A percentile compares a stretch with the other conserved stretches of the same genome.
phyloP scores from a whole-genome alignment of 306 rosid genomes.

The Vigna radiata region DNA sequence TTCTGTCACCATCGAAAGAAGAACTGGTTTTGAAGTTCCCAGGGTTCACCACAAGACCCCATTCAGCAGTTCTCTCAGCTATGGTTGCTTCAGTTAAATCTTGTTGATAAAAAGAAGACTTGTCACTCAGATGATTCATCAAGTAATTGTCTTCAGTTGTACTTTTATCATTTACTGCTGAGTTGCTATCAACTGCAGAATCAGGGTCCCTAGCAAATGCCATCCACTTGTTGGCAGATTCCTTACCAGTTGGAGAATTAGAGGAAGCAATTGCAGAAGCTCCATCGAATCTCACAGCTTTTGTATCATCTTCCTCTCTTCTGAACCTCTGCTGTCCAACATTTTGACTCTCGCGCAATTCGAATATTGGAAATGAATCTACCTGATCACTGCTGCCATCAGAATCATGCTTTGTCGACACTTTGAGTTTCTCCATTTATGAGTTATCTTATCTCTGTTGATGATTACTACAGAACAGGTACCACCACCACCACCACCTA shows the following conservation, averaged over 20 bases:
- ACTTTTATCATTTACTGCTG: constrained; percentile 6
- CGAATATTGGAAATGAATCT: constrained; percentile 45
- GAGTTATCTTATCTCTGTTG: constrained; percentile 27
- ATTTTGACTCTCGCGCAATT: constrained; percentile 32
- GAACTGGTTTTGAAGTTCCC: constrained; percentile 51
- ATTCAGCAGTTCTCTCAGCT: constrained; percentile 75
- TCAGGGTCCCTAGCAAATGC: constrained; percentile 61
- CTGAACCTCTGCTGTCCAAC: constrained; percentile 10
- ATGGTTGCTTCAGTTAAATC: constrained; percentile 59
- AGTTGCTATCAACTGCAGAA: constrained; percentile 20
- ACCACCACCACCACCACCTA: too few relatives aligned
- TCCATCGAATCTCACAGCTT: not conserved
- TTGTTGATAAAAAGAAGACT: constrained; percentile 6
- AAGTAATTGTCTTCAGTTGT: constrained; percentile 3
- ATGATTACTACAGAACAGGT: not conserved
- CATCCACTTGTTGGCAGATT: constrained; percentile 75
- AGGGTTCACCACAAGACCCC: constrained; percentile 79
- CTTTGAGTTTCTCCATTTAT: constrained; percentile 58
- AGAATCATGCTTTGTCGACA: constrained; percentile 42
- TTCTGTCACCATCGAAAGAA: constrained; percentile 54
- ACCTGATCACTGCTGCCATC: constrained; percentile 35
- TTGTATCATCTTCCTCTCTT: not conserved
- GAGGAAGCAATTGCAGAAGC: constrained; percentile 34
- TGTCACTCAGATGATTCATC: not conserved
- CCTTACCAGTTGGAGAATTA: constrained; percentile 39